Base-by-base conservation (phyloP, 805 yeast genomes). In the Saccharomycopsis microspora region DNA sequence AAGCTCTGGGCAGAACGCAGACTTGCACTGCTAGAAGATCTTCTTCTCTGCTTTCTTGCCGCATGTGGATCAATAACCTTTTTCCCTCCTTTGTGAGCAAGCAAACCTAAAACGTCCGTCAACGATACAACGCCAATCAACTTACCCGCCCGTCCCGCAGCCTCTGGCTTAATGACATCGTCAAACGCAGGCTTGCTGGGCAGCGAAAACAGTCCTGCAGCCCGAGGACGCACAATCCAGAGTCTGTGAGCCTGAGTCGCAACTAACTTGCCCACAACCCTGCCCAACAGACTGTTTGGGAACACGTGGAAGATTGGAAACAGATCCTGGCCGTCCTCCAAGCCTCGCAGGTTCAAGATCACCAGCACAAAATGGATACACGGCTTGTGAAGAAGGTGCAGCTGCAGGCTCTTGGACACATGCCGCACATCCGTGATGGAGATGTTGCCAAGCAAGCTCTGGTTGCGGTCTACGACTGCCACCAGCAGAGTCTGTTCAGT, bases 241-340 rank as follows among this genome's bases (percentile, higher is more conserved):
- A 85, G 66, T 62, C 98, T 75, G 66, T 90, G 98, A 2, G 96
- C 78, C 63, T 82, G 82, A 1, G 98, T 90, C 4, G 98, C 97
- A 9, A 90, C 97, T 56, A 90, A 70, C 63, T 93, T 90, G 34
- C 97, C 97, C 59, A 93, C 75, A 5, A 94, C 87, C 62, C 96
- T 76, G 34, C 87, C 95, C 44, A 93, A 71, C 0, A 93, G 80
- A 6, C 94, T 78, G 39, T 75, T 73, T 52, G 78, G 76, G 53
- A 85, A 82, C 30, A 90, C 96, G 62, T 90, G 95, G 73, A 90
- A 90, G 39, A 93, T 90, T 11, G 98, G 98, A 71, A 83, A 90
- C 39, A 94, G 87, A 67, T 90, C 98, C 64, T 89, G 88, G 45
- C 96, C 96, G 60, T 88, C 89, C 58, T 83, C 94, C 33, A 90